These are phyloP conservation scores for Globisporangium yorkense DNA, from an alignment of 352 stramenopile genomes.

Conservation along the genomic window DNA sequence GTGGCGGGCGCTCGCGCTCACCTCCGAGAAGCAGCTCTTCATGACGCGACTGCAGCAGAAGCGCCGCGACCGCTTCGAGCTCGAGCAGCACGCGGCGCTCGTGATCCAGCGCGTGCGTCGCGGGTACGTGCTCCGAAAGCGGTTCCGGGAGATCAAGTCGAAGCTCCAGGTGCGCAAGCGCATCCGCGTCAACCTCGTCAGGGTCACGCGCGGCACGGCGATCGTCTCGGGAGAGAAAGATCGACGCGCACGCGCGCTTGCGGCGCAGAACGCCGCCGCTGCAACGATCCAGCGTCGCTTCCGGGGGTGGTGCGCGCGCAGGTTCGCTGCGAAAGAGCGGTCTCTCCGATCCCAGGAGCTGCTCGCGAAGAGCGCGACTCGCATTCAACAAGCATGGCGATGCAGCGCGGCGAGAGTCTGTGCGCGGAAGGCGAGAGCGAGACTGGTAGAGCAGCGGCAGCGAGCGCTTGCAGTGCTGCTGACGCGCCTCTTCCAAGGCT, in stretches of 20 bases:
- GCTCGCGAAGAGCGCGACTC: constrained; percentile 7
- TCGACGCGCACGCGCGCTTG: constrained; percentile 19
- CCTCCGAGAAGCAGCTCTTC: constrained; percentile 36
- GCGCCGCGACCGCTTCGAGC: constrained; percentile 23
- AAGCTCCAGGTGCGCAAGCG: constrained; percentile 60
- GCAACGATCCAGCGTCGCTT: constrained; percentile 31
- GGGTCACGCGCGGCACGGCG: constrained; percentile 55
- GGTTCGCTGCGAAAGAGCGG: constrained; percentile 25
- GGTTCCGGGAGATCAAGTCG: constrained; percentile 38
- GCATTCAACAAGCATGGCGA: constrained; percentile 39
- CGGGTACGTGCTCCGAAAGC: constrained; percentile 38
- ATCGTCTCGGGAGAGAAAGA: constrained; percentile 64
- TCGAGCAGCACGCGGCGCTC: constrained; percentile 39
- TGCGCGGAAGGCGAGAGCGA: constrained; percentile 19
- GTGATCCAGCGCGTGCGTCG: constrained; percentile 51
- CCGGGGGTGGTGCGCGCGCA: constrained; percentile 21
- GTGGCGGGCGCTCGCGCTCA: constrained; percentile 26
- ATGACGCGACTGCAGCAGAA: constrained; percentile 30
- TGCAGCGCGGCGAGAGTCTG: constrained; percentile 17
- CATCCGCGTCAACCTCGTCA: constrained; percentile 48
- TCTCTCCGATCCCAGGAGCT: constrained; percentile 20
- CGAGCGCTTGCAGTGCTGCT: constrained; percentile 22
- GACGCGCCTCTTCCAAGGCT: constrained; percentile 35
- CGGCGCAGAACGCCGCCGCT: constrained; percentile 21
- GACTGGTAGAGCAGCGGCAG: constrained; percentile 18